Conservation (phyloP, 371 early-diverging fungal genomes). For the Actinomortierella ambigua region DNA sequence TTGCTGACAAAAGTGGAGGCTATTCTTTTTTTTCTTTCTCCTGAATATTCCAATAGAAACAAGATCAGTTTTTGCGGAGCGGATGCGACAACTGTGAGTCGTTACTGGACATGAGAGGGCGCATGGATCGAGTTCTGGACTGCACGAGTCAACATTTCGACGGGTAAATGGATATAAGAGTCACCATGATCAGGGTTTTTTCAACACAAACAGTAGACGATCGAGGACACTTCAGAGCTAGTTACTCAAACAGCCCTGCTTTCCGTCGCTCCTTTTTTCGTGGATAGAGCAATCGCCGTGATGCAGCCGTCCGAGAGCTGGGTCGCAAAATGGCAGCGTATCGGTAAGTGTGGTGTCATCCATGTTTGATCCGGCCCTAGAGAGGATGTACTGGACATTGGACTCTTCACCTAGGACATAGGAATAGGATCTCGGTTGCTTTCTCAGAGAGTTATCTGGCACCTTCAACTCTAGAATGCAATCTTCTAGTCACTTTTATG, state of each 20-base stretch:
- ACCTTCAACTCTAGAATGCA: too few relatives aligned
- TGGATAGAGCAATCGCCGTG: conserved; percentile 73
- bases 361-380: too few relatives aligned
- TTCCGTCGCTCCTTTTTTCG: too few relatives aligned
- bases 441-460: too few relatives aligned
- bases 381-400: too few relatives aligned
- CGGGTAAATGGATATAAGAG: conserved; percentile 59
- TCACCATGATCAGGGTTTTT: background rate
- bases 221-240: too few relatives aligned
- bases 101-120: conserved; percentile 76
- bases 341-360: conserved; percentile 58
- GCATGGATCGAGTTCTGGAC: conserved; percentile 71
- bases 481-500: too few relatives aligned
- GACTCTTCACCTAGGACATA: too few relatives aligned
- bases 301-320: conserved; percentile 85
- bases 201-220: too few relatives aligned
- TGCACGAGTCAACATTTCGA: conserved; percentile 91
- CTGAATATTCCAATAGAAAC: conserved; percentile 51
- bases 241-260: too few relatives aligned
- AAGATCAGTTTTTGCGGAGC: conserved; percentile 72
- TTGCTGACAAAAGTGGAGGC: background rate
- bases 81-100: conserved; percentile 97
- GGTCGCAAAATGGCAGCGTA: conserved; percentile 90
- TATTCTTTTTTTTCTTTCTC: background rate
- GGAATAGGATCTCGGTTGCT: too few relatives aligned